These are phyloP conservation scores for Apostasia shenzhenica DNA, from an alignment of 106 monocot species.

Conservation along the genomic window DNA sequence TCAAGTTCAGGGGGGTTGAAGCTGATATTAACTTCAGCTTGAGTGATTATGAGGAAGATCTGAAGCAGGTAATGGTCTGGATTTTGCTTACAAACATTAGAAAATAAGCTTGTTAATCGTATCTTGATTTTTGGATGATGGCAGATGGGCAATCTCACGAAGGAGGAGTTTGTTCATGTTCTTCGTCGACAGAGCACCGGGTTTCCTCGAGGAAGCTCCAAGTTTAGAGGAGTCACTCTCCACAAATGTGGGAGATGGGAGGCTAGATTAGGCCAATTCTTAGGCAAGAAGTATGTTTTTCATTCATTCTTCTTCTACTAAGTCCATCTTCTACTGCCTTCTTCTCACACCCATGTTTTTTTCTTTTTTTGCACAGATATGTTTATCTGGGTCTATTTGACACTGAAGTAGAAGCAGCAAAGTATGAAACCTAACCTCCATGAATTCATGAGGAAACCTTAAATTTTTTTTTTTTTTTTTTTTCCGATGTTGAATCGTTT, in stretches of 20 bases:
- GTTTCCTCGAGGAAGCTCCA: constrained; percentile 90
- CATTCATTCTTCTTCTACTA: neutral
- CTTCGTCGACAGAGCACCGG: constrained; percentile 94
- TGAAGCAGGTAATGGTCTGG: constrained; percentile 6
- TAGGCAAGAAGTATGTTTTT: constrained; percentile 73
- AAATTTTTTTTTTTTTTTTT: neutral
- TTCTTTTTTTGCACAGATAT: constrained; percentile 35
- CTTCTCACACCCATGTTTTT: neutral
- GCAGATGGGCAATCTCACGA: constrained; percentile 52
- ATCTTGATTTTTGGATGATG: neutral
- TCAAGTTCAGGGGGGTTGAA: constrained; percentile 12
- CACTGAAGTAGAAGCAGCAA: constrained; percentile 69
- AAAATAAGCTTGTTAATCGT: neutral
- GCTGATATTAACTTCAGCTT: constrained; percentile 14
- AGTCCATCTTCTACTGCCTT: neutral
- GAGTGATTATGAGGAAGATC: constrained; percentile 13
- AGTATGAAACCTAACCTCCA: constrained; percentile 13
- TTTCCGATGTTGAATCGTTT: too few species aligned
- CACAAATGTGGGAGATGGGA: constrained; percentile 99
- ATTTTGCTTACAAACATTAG: neutral
- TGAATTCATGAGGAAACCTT: neutral
- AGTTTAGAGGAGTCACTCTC: constrained; percentile 90
- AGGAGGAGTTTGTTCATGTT: constrained; percentile 93
- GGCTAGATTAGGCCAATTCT: constrained; percentile 91
- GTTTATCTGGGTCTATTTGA: constrained; percentile 90